Base-by-base conservation (phyloP, 2,329 filamentous ascomycete species). In the Colletotrichum sp. region DNA sequence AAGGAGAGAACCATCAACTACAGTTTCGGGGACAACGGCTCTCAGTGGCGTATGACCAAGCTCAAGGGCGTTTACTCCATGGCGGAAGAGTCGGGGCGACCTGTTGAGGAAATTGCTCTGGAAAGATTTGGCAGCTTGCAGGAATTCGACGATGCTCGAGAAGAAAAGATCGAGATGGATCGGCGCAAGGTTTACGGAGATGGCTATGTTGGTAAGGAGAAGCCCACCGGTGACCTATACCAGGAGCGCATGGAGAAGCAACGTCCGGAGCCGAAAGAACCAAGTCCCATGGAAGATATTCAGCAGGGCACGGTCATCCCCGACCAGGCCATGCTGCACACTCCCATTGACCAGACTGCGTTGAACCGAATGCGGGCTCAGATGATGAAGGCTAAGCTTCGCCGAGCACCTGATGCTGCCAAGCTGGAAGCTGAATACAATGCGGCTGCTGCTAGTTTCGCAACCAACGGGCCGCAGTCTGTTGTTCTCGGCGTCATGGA, bases 1-100 rank as follows among this genome's bases (percentile, higher is more conserved):
- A 88, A 92, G 69, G 90, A 94, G 72, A 79, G 82, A 30, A 81
- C 76, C 0, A 91, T 98, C 10, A 88, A 91, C 74, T 99, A 99
- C 82, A 95, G 88, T 0, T 98, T 99, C 84, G 97, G 98, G 21
- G 97, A 99, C 83, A 87, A 91, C 8, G 96, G 97, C 0, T 96
- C 96, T 16, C 92, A 95, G 80, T 99, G 98, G 97, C 93, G 98
- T 66, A 98, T 99, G 96, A 98, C 94, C 8, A 98, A 96, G 84
- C 91, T 99, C 36, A 96, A 94, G 79, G 94, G 93, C 13, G 95
- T 98, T 3, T 98, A 98, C 83, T 91, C 92, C 30, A 90, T 93
- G 70, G 95, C 96, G 0, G 90, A 98, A 79, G 93, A 97, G 80
- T 93, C 88, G 1, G 93, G 93, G 0, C 90, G 90, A n/a, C 81